Base-by-base conservation (phyloP, 2,329 filamentous ascomycete genomes). In the Colletotrichum tanaceti region DNA sequence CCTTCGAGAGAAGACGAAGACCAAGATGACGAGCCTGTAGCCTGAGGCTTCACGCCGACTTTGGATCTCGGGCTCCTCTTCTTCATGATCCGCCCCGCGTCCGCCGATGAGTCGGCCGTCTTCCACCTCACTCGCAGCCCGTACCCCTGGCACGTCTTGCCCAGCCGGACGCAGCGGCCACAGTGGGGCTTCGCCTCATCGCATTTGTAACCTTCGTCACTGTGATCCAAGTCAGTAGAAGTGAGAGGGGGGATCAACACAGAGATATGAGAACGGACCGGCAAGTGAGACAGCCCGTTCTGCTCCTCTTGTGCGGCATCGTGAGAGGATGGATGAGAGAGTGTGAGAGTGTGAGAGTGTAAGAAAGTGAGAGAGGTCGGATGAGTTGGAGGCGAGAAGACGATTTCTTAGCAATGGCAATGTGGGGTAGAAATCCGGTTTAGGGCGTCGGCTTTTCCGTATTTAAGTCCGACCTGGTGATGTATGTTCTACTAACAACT, bases 121-220 rank as follows among this genome's bases (percentile, higher is more conserved):
- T 74, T 74, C 76, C 76, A 78, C 53, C 72, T 75, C 14, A 77
- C 72, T 53, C 68, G 70, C 38, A 77, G 64, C 16, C 75, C 76
- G 38, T 78, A 78, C 1, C 75, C 76, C 57, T 77, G 74, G 62
- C 76, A 78, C 0, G 58, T 54, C 72, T 77, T 78, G 16, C 64
- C 57, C 4, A 78, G 74, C 6, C 76, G 75, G 47, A 72, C 53
- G 16, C 76, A 78, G 53, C 76, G 73, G 35, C 73, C 72, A 16
- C 76, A 78, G 47, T 70, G 71, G 9, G 76, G 76, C 43, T 73
- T 77, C 28, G 73, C 68, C 69, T 78, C 76, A 41, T 78, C 76
- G 44, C 76, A 78, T 57, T 78, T 78, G 49, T 78, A 77, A 10
- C 76, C 76, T n/a, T 78, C 76, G 32, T 74, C 75, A 11, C 75